These are phyloP conservation scores for Parsonsia alboflavescens DNA, from an alignment of 257 asterid genomes.

Conservation along the genomic window DNA sequence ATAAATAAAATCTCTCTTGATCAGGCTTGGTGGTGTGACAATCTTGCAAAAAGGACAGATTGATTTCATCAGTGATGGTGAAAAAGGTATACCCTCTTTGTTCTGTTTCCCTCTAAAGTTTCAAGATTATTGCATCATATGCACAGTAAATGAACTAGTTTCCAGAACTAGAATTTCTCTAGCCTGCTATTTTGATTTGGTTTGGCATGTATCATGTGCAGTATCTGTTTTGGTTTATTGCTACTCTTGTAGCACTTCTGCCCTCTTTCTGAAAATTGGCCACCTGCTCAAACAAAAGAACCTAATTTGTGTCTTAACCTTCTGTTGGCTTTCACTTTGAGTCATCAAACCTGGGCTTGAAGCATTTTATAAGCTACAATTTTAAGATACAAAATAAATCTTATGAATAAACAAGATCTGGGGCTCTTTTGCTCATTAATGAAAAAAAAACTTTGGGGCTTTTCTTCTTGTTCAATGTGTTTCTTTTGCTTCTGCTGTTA, in stretches of 20 bases:
- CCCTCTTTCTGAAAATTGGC: neutral
- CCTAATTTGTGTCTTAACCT: neutral
- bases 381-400: neutral
- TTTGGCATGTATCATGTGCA: neutral
- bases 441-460: neutral
- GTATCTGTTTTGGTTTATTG: neutral
- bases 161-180: constrained; percentile 2
- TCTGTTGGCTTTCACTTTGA: neutral
- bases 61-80: constrained; percentile 75
- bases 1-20: constrained; percentile 16
- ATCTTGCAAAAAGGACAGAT: constrained; percentile 75
- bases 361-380: neutral
- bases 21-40: constrained; percentile 83
- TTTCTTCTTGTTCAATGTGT: neutral
- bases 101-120: constrained; percentile 3
- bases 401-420: neutral
- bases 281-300: neutral
- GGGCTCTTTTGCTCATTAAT: neutral
- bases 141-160: neutral
- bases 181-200: neutral
- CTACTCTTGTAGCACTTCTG: neutral
- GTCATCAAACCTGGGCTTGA: neutral
- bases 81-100: constrained; percentile 45
- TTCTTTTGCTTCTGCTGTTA: neutral
- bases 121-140: neutral